Evolutionary conservation across 2,329 filamentous ascomycete species (phyloP), one percentile per base, ranked within the genome.

Genomic region (Pseudocercospora vitis): DNA sequence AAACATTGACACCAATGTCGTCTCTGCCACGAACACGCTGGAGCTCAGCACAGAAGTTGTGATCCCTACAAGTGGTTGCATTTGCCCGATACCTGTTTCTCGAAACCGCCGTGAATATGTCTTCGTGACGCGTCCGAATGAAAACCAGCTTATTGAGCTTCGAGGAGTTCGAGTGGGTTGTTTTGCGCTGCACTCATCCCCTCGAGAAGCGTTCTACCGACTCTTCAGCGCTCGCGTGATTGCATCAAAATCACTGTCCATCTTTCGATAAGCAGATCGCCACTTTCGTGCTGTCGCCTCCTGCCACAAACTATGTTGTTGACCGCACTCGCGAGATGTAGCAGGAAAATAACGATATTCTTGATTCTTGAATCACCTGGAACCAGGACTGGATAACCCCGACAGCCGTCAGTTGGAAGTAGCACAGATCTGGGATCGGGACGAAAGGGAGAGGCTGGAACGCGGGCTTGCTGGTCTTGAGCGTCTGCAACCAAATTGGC

Each of bases 391-490:
- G 40, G 40, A 11, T 45, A 7, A n/a, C 29, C 40, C 29, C 29
- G 23, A n/a, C 23, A 28, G 9, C n/a, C 26, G 26, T 29, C 40
- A 18, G 23, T 14, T 9, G 40, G 40, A 8, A 23, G 40, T n/a
- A 23, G 40, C 7, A 45, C 40, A n/a, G 40, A 11, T 45, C 21
- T 45, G 51, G 51, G 18, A 53, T 53, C 32, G 53, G 33, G 24
- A 44, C 16, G 14, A 37, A 23, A 23, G 53, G 26, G 53, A 33
- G 31, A 29, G 29, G 19, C 49, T 65, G 53, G 14, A 59, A 33
- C 68, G 62, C 51, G 61, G 68, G 50, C 60, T 69, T 42, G 58
- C 31, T 47, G 71, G 24, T 7, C 42, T 53, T 21, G 24, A 40
- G 23, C 23, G 35, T 32, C n/a, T 53, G 21, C 35, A 31, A 31